phyloP scores from a whole-genome alignment of 2,329 filamentous ascomycete species.

The Verruconis gallopava region DNA sequence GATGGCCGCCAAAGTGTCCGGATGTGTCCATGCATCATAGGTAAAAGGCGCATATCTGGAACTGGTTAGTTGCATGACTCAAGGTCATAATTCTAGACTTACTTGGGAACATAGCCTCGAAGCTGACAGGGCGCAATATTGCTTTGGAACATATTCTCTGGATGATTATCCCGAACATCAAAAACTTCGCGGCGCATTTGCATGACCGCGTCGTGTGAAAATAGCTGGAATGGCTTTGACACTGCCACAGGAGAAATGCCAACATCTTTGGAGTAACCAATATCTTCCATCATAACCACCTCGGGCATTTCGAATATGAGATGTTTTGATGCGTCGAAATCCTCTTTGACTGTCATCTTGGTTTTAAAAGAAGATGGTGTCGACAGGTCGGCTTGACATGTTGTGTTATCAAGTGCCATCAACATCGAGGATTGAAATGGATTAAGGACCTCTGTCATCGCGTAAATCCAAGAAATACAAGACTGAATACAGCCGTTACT shows the following conservation, averaged over 20 bases:
- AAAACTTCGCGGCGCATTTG: slow-evolving; percentile 52
- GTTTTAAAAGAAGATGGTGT: too few species aligned
- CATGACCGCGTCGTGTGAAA: slow-evolving; percentile 46
- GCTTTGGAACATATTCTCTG: slow-evolving; percentile 45
- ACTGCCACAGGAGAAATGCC: slow-evolving; percentile 52
- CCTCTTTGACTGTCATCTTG: too few species aligned
- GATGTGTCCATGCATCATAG: slow-evolving; percentile 47
- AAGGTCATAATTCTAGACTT: slow-evolving; percentile 21
- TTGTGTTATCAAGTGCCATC: too few species aligned
- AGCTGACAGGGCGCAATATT: slow-evolving; percentile 45
- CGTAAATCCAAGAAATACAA: too few species aligned
- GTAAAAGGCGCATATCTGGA: slow-evolving; percentile 49
- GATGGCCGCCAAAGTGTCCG: slow-evolving; percentile 40
- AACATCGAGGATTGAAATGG: too few species aligned
- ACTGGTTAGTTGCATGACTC: slow-evolving; percentile 8
- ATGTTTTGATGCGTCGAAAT: slow-evolving; percentile 44
- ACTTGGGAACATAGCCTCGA: slow-evolving; percentile 44
- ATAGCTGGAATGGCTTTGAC: slow-evolving; percentile 52
- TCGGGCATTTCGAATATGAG: slow-evolving; percentile 39
- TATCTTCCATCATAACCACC: slow-evolving; percentile 47
- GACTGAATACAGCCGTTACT: too few species aligned
- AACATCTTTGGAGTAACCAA: slow-evolving; percentile 40
- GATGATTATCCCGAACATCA: slow-evolving; percentile 19
- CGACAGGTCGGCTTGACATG: too few species aligned
- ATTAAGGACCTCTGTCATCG: too few species aligned